Base-by-base conservation (phyloP, 2,329 filamentous ascomycete genomes). In the Fusarium sp. region DNA sequence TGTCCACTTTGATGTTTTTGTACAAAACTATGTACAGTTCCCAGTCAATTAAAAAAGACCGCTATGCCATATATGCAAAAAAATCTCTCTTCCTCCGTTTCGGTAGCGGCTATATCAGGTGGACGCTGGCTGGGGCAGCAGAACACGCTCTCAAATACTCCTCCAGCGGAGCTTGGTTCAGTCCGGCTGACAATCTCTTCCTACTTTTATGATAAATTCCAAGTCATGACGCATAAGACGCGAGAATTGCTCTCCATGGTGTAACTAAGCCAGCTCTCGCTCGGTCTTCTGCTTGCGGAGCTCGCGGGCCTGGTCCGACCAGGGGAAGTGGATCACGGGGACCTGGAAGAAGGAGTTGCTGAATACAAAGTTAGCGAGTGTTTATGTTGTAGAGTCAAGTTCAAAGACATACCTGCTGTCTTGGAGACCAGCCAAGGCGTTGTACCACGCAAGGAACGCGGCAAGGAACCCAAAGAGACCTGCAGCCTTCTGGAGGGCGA, bases 301-400 rank as follows among this genome's bases (percentile, higher is more conserved):
- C 79, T 89, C 85, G 68, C 86, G 87, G 58, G 88, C 91, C 82
- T 91, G 91, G 75, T 91, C 90, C 36, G 92, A 95, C 95, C 95
- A 97, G 58, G 94, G 95, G 86, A 97, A 96, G 85, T 97, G 93
- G 75, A 91, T 90, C 69, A 97, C 93, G 56, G 94, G 95, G 67
- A 97, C 89, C 79, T 96, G 86, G 85, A 97, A 96, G 89, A 97
- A 97, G 27, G 87, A 90, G 82, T 90, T 90, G 84, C 93, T 96
- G 46, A 60, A n/a, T 8, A 57, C 18, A 13, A 50, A 53, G 77
- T 84, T 77, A 84, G 79, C 64, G n/a, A 64, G 4, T 16, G 38
- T 29, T n/a, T 25, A 10, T 16, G n/a, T 50, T 13, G 13, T 16
- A 33, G 25, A 61, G 13, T 49, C 14, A 44, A 20, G 18, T 27